Conservation (phyloP, 2,329 filamentous ascomycete species). For the Ascomycota sp. region DNA sequence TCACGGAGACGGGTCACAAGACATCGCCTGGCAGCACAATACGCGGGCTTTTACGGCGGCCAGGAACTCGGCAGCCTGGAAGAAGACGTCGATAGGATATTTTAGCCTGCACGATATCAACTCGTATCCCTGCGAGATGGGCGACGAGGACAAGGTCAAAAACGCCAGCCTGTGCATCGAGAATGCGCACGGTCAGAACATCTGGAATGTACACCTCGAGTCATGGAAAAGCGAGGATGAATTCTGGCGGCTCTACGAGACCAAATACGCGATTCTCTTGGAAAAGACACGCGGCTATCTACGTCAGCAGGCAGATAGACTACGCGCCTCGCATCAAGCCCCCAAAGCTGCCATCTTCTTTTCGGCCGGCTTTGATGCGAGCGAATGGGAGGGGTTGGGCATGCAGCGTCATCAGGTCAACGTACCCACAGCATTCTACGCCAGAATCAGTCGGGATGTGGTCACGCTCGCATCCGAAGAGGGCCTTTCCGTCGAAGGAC, state of each 20-base stretch:
- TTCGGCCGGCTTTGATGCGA: conserved; percentile 90
- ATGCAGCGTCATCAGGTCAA: conserved; percentile 96
- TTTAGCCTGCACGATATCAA: conserved; percentile 97
- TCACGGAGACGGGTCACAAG: conserved; percentile 86
- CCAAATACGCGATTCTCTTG: conserved; percentile 52
- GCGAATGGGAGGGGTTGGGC: conserved; percentile 71
- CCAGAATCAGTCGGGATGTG: conserved; percentile 68
- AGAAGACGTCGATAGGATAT: conserved; percentile 77
- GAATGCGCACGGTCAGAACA: conserved; percentile 74
- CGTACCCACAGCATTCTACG: conserved; percentile 91
- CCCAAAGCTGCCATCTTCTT: conserved; percentile 81
- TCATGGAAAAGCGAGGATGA: conserved; percentile 62
- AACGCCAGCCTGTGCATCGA: conserved; percentile 89
- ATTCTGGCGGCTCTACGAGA: conserved; percentile 76
- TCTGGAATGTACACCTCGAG: conserved; percentile 91
- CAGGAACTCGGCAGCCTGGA: conserved; percentile 53
- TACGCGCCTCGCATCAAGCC: conserved; percentile 33
- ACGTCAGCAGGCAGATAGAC: conserved; percentile 43
- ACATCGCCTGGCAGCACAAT: conserved; percentile 83
- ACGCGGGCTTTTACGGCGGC: conserved; percentile 35
- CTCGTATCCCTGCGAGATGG: conserved; percentile 85
- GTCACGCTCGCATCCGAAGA: conserved; percentile 63
- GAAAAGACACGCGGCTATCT: conserved; percentile 64
- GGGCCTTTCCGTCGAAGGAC: conserved; percentile 53
- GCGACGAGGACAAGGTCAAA: conserved; percentile 81